Conservation (phyloP, 2,329 filamentous ascomycete genomes). For the Paracamarosporium sp. region DNA sequence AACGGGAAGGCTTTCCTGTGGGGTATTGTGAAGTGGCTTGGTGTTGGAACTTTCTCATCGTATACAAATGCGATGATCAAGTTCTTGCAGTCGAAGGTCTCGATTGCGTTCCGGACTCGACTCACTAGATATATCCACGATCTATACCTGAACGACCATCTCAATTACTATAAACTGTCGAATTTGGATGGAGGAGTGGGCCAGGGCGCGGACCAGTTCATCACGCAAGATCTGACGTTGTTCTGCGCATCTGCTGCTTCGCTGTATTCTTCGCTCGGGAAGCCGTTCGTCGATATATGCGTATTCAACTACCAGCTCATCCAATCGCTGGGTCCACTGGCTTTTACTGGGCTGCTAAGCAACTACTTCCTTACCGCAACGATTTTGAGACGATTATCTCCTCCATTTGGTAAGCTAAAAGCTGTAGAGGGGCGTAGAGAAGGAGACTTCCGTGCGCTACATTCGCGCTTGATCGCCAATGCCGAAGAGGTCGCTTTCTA, state of each 20-base stretch:
- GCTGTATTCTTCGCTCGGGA: constrained; percentile 95
- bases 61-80: constrained; percentile 99
- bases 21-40: constrained; percentile 94
- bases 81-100: constrained; percentile 96
- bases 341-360: constrained; percentile 81
- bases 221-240: constrained; percentile 93
- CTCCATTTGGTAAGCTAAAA: constrained; percentile 95
- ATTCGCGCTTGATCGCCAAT: constrained; percentile 92
- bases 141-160: constrained; percentile 89
- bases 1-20: constrained; percentile 87
- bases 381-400: constrained; percentile 84
- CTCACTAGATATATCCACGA: constrained; percentile 97
- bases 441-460: constrained; percentile 90
- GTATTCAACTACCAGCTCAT: constrained; percentile 99
- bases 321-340: constrained; percentile 85
- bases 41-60: constrained; percentile 88
- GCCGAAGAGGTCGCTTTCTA: constrained; percentile 99
- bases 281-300: constrained; percentile 93
- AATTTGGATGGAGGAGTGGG: constrained; percentile 94
- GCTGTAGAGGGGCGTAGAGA: constrained; percentile 94
- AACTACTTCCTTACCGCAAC: constrained; percentile 96
- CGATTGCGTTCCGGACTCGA: constrained; percentile 94
- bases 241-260: constrained; percentile 94
- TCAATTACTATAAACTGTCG: constrained; percentile 94
- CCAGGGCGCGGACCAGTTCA: constrained; percentile 93